Conservation (phyloP, 768 basidiomycete genomes). For the Mrakia frigida region DNA sequence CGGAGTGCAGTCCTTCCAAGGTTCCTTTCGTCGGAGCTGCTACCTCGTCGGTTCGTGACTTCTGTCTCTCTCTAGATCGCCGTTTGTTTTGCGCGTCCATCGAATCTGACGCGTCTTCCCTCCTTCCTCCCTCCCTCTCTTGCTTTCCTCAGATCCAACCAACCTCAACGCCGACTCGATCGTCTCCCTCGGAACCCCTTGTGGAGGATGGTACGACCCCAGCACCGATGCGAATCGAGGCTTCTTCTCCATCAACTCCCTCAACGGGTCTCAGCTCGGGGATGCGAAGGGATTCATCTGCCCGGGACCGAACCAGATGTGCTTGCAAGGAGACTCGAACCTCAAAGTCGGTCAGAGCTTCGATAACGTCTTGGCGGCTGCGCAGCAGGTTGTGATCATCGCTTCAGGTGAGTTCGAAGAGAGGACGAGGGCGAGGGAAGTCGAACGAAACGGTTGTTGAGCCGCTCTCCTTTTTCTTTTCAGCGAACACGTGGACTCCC, state of each 20-base stretch:
- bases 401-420: slow-evolving; percentile 58
- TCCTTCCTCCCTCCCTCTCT: background rate
- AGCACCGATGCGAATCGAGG: slow-evolving; percentile 50
- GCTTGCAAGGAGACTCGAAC: slow-evolving; percentile 44
- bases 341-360: slow-evolving; percentile 56
- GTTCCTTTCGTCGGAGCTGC: slow-evolving; percentile 59
- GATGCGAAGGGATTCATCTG: slow-evolving; percentile 79
- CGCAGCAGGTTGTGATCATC: slow-evolving; percentile 77
- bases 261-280: slow-evolving; percentile 46
- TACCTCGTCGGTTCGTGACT: slow-evolving; percentile 36
- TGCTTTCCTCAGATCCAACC: slow-evolving; percentile 2
- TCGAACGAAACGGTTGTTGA: background rate
- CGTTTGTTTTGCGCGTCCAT: background rate
- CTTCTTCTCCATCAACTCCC: slow-evolving; percentile 44
- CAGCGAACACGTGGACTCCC: slow-evolving; percentile 45
- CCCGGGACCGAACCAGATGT: slow-evolving; percentile 69
- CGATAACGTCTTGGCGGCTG: slow-evolving; percentile 76
- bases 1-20: slow-evolving; percentile 89
- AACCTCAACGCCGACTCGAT: slow-evolving; percentile 42
- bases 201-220: slow-evolving; percentile 75
- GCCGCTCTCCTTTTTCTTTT: background rate
- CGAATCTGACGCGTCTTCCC: background rate
- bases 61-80: too few relatives aligned
- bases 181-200: slow-evolving; percentile 52
- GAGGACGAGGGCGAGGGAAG: background rate